Base-by-base conservation (phyloP, 768 basidiomycete genomes). In the Flagelloscypha sp. region DNA sequence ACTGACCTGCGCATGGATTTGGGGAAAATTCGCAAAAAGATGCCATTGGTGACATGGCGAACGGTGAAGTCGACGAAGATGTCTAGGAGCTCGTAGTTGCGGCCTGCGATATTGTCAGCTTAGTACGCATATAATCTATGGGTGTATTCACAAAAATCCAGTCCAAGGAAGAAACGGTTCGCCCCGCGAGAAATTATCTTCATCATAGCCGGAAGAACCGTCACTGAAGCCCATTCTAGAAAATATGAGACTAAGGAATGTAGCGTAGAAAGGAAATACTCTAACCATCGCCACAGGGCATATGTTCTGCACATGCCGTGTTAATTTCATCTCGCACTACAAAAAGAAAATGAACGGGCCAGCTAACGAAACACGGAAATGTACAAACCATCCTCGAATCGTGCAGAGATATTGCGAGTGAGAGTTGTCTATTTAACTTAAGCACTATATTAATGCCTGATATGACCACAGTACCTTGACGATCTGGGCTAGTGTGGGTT, bases 1-100 rank as follows among this genome's bases (percentile, higher is more conserved):
- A 24, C 42, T 25, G 22, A 46, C 45, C 32, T 28, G 15, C 45
- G 42, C 2, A 43, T 27, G 6, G 40, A 6, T 11, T 35, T 18
- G 9, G 45, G 45, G 7, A 5, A 18, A 12, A 41, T 31, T n/a
- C 34, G 40, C 15, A 37, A 27, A 3, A 19, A 20, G 5, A 30
- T 30, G 13, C 24, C 40, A 17, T 37, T 33, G 7, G 28, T 30
- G 21, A 30, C 25, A 23, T 32, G 37, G 16, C 37, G 31, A 33
- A 7, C 15, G 12, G 27, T 22, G 20, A 38, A 30, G 10, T 28
- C 13, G 23, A 29, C 10, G 11, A 16, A 17, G n/a, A 20, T 4
- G 13, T 47, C 40, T 17, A 41, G 41, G 39, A 46, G 59, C 23
- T 57, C 57, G 7, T 48, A 40, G 36, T 56, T 41, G 6, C 54